Conservation (phyloP, 2,329 filamentous ascomycete species). For the Aaosphaeria arxii region DNA sequence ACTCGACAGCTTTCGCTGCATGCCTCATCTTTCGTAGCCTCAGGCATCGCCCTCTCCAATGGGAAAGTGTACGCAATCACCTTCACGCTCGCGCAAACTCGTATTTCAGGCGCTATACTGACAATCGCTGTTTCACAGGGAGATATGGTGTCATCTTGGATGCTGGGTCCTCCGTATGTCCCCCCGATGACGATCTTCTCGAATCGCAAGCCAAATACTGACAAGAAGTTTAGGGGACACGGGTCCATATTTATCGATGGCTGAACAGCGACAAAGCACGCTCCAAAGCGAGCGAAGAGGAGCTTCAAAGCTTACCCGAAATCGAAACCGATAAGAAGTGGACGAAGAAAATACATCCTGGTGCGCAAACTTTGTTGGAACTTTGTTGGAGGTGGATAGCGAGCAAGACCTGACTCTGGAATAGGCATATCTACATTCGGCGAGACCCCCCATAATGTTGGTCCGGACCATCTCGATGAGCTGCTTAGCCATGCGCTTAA, state of each 20-base stretch:
- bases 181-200: neutral
- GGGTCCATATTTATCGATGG: slow-evolving; percentile 94
- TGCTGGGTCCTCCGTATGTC: slow-evolving; percentile 82
- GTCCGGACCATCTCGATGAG: slow-evolving; percentile 73
- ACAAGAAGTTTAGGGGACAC: slow-evolving; percentile 62
- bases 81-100: slow-evolving; percentile 7
- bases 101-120: slow-evolving; percentile 12
- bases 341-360: slow-evolving; percentile 92
- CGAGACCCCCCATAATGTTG: slow-evolving; percentile 70
- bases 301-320: slow-evolving; percentile 69
- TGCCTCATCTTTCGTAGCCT: slow-evolving; percentile 18
- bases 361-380: slow-evolving; percentile 40
- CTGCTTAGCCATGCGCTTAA: slow-evolving; percentile 80
- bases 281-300: slow-evolving; percentile 56
- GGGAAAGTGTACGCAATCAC: slow-evolving; percentile 41
- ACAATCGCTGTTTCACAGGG: slow-evolving; percentile 40
- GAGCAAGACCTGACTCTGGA: neutral
- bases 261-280: slow-evolving; percentile 69
- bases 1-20: slow-evolving; percentile 15
- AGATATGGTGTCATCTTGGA: slow-evolving; percentile 93
- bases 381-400: neutral
- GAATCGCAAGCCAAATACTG: slow-evolving; percentile 6
- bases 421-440: slow-evolving; percentile 81
- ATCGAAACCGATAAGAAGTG: slow-evolving; percentile 81
- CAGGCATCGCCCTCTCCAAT: slow-evolving; percentile 26